Conservation (phyloP, 441 rosid species). For the Raphanus hybrid region DNA sequence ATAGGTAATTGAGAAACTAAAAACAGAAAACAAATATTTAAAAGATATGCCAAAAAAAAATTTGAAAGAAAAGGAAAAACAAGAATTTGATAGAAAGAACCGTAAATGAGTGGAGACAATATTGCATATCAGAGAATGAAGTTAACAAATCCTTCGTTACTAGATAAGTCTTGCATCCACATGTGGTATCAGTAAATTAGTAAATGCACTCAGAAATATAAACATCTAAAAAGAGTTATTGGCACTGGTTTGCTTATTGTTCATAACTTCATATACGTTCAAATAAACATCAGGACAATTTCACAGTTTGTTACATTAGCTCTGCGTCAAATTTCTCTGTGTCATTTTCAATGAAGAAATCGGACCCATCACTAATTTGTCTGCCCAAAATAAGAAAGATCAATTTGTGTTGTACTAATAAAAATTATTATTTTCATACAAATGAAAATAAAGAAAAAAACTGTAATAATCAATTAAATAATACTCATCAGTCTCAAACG, state of each 20-base stretch:
- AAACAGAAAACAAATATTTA: background rate
- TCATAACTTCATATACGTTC: background rate
- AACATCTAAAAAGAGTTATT: background rate
- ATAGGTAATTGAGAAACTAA: background rate
- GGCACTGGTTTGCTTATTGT: conserved; percentile 9
- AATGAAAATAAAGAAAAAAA: conserved; percentile 15
- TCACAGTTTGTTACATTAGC: background rate
- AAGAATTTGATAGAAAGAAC: background rate
- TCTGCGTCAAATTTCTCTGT: background rate
- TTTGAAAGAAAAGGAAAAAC: background rate
- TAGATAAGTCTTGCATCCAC: background rate
- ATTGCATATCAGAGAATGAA: background rate
- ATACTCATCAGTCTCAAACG: conserved; percentile 21
- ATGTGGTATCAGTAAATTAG: background rate
- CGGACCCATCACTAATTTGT: conserved; percentile 27
- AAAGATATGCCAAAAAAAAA: background rate
- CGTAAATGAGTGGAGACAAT: background rate
- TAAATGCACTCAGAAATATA: background rate
- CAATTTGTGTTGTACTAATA: conserved; percentile 18
- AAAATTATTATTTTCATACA: conserved; percentile 14
- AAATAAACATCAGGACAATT: background rate
- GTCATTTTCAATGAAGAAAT: conserved; percentile 25
- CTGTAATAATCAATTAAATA: conserved; percentile 35
- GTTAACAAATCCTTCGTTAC: background rate
- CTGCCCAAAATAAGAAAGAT: conserved; percentile 17